Conservation (phyloP, 2,329 filamentous ascomycete genomes). For the Pseudocercospora eumusae region DNA sequence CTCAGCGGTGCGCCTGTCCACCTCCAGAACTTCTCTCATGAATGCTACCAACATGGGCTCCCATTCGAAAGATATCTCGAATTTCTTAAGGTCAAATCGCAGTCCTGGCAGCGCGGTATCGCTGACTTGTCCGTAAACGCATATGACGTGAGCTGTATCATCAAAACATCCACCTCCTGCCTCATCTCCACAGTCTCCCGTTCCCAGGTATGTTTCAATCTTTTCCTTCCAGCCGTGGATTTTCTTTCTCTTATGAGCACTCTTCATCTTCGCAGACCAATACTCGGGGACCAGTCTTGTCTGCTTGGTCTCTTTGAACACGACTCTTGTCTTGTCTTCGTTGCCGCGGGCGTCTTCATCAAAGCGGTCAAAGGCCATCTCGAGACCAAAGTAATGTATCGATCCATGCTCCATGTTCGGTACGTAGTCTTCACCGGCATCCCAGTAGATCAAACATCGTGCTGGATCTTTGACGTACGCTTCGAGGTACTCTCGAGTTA, state of each 20-base stretch:
- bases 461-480: neutral
- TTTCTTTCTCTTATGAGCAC: constrained; percentile 12
- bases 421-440: constrained; percentile 84
- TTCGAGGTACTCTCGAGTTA: neutral
- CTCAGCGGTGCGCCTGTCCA: neutral
- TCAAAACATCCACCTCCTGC: neutral
- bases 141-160: constrained; percentile 11
- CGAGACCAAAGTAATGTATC: neutral
- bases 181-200: neutral
- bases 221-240: neutral
- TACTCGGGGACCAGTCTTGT: neutral
- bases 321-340: neutral
- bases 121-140: constrained; percentile 12
- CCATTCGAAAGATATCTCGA: constrained; percentile 17
- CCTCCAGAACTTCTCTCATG: constrained; percentile 7
- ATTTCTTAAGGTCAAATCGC: constrained; percentile 7
- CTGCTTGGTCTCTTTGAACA: constrained; percentile 2
- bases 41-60: constrained; percentile 15
- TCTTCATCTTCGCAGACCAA: neutral
- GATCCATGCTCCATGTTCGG: constrained; percentile 49
- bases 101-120: constrained; percentile 13
- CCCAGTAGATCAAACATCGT: constrained; percentile 46
- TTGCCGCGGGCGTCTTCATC: neutral
- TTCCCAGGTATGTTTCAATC: constrained; percentile 8
- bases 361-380: constrained; percentile 1